Evolutionary conservation across 2,329 filamentous ascomycete genomes (phyloP), one percentile per base, ranked within the genome.

Genomic region (Claviceps africana): DNA sequence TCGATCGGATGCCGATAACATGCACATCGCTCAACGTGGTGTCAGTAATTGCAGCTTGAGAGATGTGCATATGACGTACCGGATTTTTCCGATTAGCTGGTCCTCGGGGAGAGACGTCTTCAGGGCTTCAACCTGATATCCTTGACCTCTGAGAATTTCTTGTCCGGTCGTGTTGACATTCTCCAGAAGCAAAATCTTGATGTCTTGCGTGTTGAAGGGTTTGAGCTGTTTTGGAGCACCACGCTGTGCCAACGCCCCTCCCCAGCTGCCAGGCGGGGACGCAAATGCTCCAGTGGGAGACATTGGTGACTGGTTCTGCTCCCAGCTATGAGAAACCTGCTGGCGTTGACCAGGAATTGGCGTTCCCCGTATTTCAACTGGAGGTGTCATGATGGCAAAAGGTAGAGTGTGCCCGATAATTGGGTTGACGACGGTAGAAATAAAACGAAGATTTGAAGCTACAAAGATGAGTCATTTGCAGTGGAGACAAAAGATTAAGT

Each of bases 1-100:
- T 98, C 54, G 91, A 97, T 58, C 93, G 87, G 62, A 98, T 97
- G 58, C 93, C 93, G 65, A 98, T 93, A 62, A 97, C 93, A 65
- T 98, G 93, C 30, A 96, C 87, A 66, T 96, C 86, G 56, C 88
- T 95, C 53, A 53, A 40, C 37, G 40, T 42, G 35, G 25, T 33
- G 50, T 51, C 22, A 43, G 56, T 46, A 51, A 56, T 51, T 39
- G 35, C n/a, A 31, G 4, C 30, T 5, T 9, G 30, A 33, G 6
- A 19, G 11, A 44, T 33, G 19, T 25, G 28, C 19, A 9, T 35
- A 31, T n/a, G 54, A 67, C 80, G 65, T 65, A 91, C 87, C 82
- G 80, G 65, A 98, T 98, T 78, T 95, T 98, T 73, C 95, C 85
- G 66, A 98, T 95, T 61, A 98, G 79, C 71, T 97, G 78, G 60